These are phyloP conservation scores for Cokeromyces recurvatus DNA, from an alignment of 371 early-diverging fungal genomes.

Conservation along the genomic window DNA sequence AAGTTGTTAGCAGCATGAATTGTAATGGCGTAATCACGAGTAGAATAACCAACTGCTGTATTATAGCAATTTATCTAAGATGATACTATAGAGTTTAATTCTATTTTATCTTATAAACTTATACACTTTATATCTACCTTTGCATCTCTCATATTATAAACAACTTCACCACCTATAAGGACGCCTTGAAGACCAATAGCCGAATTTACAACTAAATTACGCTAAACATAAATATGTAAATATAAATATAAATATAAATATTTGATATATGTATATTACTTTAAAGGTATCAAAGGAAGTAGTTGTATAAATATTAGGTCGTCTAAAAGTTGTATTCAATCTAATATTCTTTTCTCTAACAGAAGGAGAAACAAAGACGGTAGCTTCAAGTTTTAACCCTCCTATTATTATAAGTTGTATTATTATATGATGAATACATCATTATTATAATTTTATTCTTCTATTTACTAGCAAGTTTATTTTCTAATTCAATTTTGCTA, in stretches of 20 bases:
- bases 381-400: conserved; percentile 46
- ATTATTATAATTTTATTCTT: background rate
- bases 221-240: conserved; percentile 11
- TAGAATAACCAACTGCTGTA: conserved; percentile 81
- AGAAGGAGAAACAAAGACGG: conserved; percentile 43
- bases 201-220: conserved; percentile 45
- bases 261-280: conserved; percentile 10
- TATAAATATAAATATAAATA: too few species aligned
- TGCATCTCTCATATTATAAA: conserved; percentile 85
- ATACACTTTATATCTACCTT: too few species aligned
- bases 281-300: conserved; percentile 46
- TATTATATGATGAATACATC: background rate
- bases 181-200: conserved; percentile 76
- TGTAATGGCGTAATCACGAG: conserved; percentile 83
- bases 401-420: conserved; percentile 13
- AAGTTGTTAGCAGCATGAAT: conserved; percentile 77
- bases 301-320: conserved; percentile 46
- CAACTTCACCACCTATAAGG: conserved; percentile 88
- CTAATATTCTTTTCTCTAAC: conserved; percentile 45
- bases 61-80: conserved; percentile 75
- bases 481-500: conserved; percentile 88
- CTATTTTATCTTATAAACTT: too few species aligned
- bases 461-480: conserved; percentile 81
- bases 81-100: too few species aligned
- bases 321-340: conserved; percentile 42